Evolutionary conservation across 371 early-diverging fungal species (phyloP).

Genomic region (Mortierella sp.): DNA sequence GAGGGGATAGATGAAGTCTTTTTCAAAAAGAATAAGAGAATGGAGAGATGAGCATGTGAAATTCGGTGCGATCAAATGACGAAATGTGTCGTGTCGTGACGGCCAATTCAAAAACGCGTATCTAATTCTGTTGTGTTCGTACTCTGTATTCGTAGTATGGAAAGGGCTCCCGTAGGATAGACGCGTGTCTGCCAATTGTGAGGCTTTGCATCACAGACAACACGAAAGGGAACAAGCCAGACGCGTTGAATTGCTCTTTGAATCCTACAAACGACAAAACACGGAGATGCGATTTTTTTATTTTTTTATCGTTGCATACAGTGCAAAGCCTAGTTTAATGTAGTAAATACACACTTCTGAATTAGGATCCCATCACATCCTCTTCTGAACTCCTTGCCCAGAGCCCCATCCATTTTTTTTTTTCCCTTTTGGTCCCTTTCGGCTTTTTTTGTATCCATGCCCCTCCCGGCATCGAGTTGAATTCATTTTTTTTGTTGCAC

Average conservation of each 20-base stretch:
- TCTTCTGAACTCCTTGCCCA: slow-evolving; percentile 4
- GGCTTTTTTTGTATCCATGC: slow-evolving; percentile 4
- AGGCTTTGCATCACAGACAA: background rate
- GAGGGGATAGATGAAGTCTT: background rate
- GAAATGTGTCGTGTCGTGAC: background rate
- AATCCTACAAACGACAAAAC: background rate
- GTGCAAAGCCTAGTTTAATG: no score
- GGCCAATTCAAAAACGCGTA: background rate
- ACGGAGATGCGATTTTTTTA: background rate
- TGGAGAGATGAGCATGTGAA: background rate
- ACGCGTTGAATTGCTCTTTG: background rate
- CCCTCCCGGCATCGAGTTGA: background rate
- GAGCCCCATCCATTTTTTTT: slow-evolving; percentile 5
- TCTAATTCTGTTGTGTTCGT: no score
- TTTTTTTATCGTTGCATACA: background rate
- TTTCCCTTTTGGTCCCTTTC: slow-evolving; percentile 1
- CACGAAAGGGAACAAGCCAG: background rate
- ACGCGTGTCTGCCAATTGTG: background rate
- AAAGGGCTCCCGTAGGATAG: background rate
- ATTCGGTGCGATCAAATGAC: background rate
- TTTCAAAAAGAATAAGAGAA: background rate
- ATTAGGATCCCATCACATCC: background rate
- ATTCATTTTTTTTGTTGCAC: background rate
- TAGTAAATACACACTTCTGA: no score
- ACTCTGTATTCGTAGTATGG: no score